Evolutionary conservation across 306 rosid species (phyloP).

Genomic region (Vigna radiata): DNA sequence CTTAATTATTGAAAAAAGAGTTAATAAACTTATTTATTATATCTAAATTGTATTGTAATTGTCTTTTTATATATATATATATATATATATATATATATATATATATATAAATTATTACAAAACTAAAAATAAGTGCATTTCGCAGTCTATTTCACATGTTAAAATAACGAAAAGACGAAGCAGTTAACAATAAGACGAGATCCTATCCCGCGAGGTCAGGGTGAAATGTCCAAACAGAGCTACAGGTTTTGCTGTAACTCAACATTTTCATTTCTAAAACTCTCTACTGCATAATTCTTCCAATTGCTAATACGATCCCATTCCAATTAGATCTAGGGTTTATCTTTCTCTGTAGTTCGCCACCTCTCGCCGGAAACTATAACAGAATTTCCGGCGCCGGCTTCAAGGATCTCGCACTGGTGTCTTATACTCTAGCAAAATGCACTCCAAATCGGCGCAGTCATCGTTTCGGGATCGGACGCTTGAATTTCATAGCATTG

Average conservation of each 20-base stretch:
- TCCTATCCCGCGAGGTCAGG: background rate
- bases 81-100: no score
- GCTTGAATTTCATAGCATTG: slow-evolving; percentile 74
- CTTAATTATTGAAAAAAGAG: no score
- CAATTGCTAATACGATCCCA: background rate
- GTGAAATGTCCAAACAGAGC: background rate
- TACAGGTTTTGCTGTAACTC: background rate
- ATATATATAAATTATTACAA: no score
- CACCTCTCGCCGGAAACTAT: background rate
- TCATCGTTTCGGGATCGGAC: slow-evolving; percentile 89
- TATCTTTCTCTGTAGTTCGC: background rate
- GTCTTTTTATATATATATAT: background rate
- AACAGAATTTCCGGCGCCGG: slow-evolving; percentile 10
- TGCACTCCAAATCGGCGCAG: slow-evolving; percentile 71
- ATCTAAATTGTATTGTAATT: no score
- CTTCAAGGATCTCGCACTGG: slow-evolving; percentile 53
- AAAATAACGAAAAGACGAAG: background rate
- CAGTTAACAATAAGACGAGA: background rate
- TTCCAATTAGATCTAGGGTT: slow-evolving; percentile 41
- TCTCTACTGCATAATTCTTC: background rate
- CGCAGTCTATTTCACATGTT: background rate
- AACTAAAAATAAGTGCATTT: no score
- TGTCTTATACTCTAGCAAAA: background rate
- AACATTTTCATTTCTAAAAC: slow-evolving; percentile 1
- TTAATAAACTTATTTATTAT: no score